A percentile compares a stretch with the other conserved stretches of the same genome.
Conservation (phyloP, 1,284 basidiomycete species). For the Cryptococcus sp. region DNA sequence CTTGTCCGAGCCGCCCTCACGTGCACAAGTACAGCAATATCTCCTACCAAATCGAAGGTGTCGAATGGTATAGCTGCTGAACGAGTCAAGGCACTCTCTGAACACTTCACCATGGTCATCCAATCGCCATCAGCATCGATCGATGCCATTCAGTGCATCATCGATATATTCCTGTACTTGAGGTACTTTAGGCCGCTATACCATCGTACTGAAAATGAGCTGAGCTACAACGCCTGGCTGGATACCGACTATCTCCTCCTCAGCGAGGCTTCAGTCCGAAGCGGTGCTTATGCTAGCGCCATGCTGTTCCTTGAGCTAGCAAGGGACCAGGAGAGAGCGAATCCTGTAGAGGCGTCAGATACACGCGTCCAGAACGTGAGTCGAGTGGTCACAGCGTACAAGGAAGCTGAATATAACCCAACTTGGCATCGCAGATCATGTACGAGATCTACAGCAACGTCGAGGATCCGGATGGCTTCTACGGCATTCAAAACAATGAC, state of each 20-base stretch:
- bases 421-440: slow-evolving; percentile 63
- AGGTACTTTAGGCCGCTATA: slow-evolving; percentile 63
- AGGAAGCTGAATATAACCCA: slow-evolving; percentile 34
- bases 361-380: slow-evolving; percentile 38
- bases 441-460: slow-evolving; percentile 93
- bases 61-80: neutral
- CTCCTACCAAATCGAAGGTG: neutral
- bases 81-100: slow-evolving; percentile 56
- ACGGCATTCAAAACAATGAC: slow-evolving; percentile 80
- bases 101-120: slow-evolving; percentile 61
- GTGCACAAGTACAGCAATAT: slow-evolving; percentile 20
- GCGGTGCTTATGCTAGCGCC: slow-evolving; percentile 82
- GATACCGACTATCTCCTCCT: slow-evolving; percentile 73
- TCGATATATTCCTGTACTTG: slow-evolving; percentile 78
- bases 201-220: slow-evolving; percentile 54
- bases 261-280: slow-evolving; percentile 70
- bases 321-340: slow-evolving; percentile 57
- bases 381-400: neutral
- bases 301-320: slow-evolving; percentile 86
- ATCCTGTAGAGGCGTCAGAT: slow-evolving; percentile 18
- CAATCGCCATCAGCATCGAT: slow-evolving; percentile 19
- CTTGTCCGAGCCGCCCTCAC: slow-evolving; percentile 71
- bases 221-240: slow-evolving; percentile 80
- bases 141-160: slow-evolving; percentile 58
- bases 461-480: slow-evolving; percentile 97